A percentile compares a stretch with the other conserved stretches of the same genome.
These are phyloP conservation scores for Coelastrella sp. DNA, from an alignment of 139 green algal species.

Conservation along the genomic window DNA sequence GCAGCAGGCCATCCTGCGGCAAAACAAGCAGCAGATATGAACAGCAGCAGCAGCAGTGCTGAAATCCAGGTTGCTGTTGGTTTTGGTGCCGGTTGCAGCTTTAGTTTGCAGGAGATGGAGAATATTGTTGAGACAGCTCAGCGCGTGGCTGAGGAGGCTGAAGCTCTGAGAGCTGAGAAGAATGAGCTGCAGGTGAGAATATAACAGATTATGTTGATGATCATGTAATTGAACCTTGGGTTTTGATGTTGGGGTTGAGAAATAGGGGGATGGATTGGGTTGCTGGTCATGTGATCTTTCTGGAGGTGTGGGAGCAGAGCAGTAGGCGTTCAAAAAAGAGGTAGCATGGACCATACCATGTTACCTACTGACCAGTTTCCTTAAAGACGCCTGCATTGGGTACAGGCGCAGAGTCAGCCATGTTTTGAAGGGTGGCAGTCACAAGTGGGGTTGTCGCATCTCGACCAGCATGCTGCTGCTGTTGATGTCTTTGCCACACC, in stretches of 20 bases:
- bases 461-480: too few species aligned
- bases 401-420: too few species aligned
- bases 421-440: too few species aligned
- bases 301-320: too few species aligned
- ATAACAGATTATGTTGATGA: background rate
- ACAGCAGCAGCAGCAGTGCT: slow-evolving; percentile 11
- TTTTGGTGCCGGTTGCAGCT: background rate
- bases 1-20: background rate
- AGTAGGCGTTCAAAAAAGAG: too few species aligned
- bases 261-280: background rate
- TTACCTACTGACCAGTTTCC: too few species aligned
- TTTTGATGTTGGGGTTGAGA: background rate
- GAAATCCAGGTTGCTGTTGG: background rate
- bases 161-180: background rate
- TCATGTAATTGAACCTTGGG: background rate
- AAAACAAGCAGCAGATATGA: background rate
- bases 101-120: background rate
- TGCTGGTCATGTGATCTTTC: background rate
- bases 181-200: background rate
- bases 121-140: background rate
- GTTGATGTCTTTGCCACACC: too few species aligned
- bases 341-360: too few species aligned
- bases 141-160: background rate
- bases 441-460: too few species aligned
- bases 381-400: too few species aligned